These are phyloP conservation scores for Picocystis salinarum DNA, from an alignment of 139 green algal species.

Conservation along the genomic window DNA sequence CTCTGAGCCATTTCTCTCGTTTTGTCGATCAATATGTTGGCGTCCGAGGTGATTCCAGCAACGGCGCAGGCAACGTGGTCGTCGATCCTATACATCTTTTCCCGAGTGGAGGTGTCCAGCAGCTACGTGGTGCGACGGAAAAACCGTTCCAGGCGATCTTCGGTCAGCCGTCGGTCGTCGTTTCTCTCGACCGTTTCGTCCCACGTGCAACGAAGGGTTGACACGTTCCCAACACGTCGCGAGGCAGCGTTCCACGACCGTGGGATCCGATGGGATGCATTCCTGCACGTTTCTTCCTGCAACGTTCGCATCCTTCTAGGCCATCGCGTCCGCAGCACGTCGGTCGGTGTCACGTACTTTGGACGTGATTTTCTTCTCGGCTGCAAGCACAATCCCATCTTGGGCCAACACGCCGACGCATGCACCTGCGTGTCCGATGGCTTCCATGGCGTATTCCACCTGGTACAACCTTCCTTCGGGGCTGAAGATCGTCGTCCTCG, in stretches of 20 bases:
- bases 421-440: conserved; percentile 89
- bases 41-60: conserved; percentile 89
- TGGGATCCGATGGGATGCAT: background rate
- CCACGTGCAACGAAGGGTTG: background rate
- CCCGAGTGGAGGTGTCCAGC: conserved; percentile 63
- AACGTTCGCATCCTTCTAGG: conserved; percentile 2
- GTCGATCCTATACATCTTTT: conserved; percentile 99
- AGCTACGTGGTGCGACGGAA: too few species aligned
- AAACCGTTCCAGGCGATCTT: too few species aligned
- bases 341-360: conserved; percentile 37
- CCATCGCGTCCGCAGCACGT: background rate
- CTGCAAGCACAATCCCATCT: conserved; percentile 81
- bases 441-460: conserved; percentile 93
- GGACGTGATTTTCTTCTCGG: conserved; percentile 95
- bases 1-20: conserved; percentile 44
- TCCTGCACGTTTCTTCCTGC: conserved; percentile 22
- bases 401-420: conserved; percentile 73
- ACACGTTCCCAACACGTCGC: background rate
- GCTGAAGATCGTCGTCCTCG: conserved; percentile 91
- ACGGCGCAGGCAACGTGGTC: conserved; percentile 88
- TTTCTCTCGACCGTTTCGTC: background rate
- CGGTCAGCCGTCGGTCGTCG: too few species aligned
- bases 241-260: background rate
- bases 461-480: conserved; percentile 91
- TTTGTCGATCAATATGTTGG: conserved; percentile 96